A percentile compares a stretch with the other conserved stretches of the same genome.
phyloP scores from a whole-genome alignment of 331 rosid genomes.

The Acacia pycnantha region DNA sequence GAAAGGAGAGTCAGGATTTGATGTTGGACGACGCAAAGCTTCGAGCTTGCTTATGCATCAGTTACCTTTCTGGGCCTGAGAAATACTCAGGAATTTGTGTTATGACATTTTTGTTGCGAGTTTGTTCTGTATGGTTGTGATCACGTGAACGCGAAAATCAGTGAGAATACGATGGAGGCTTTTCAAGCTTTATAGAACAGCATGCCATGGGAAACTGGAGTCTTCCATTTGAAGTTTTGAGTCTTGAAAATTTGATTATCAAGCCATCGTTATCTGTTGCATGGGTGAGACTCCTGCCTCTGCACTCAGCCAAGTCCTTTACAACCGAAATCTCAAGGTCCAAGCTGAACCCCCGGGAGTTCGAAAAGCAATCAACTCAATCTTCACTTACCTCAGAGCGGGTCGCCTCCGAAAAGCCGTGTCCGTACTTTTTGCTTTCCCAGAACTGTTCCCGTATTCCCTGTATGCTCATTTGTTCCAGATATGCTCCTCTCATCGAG shows the following conservation, averaged over 20 bases:
- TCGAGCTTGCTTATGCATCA: not conserved
- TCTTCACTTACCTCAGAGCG: constrained; percentile 37
- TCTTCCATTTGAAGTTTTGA: not conserved
- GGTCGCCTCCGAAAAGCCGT: constrained; percentile 53
- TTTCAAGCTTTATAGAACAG: not conserved
- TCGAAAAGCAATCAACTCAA: constrained; percentile 26
- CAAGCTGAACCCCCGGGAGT: constrained; percentile 26
- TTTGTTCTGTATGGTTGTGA: not conserved
- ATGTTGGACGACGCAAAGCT: not conserved
- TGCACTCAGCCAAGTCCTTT: constrained; percentile 37
- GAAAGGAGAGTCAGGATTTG: not conserved
- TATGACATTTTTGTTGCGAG: not conserved
- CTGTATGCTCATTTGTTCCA: constrained; percentile 70
- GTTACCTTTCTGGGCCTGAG: not conserved
- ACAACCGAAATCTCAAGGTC: constrained; percentile 28
- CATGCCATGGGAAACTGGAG: not conserved
- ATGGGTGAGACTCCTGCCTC: constrained; percentile 45
- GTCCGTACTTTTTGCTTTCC: constrained; percentile 46
- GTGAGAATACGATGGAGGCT: not conserved
- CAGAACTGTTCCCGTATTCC: constrained; percentile 42
- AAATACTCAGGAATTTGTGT: not conserved
- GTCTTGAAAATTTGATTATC: not conserved
- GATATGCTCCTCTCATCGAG: constrained; percentile 42
- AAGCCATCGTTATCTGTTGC: not conserved
- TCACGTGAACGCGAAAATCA: not conserved